Base-by-base conservation (phyloP, 2,329 filamentous ascomycete species). In the Curvularia lunata region DNA sequence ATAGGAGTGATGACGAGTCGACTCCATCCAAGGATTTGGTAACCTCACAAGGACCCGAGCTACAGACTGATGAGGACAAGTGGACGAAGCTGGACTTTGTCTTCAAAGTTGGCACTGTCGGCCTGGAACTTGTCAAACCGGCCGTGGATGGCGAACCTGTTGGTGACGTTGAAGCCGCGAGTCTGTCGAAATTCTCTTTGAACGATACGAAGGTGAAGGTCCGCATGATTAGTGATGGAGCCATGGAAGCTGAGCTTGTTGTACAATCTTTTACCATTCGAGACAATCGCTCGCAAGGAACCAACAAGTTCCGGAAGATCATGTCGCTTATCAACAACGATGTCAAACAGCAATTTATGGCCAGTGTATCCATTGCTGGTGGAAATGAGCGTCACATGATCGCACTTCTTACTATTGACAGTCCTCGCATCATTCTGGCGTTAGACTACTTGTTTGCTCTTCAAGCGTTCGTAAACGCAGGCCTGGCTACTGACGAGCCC, bases 241-340 rank as follows among this genome's bases (percentile, higher is more conserved):
- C 93, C 0, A 78, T 99, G 40, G 95, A 99, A 75, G 92, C 93
- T 2, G 96, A 99, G 73, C 85, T 99, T 6, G 84, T 97, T 34
- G 92, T 99, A 16, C 90, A 95, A 58, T 95, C 94, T 0, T 97
- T 99, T 75, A 97, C 92, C 0, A 97, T 98, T 64, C 86, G 91
- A 54, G 95, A 99, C 75, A 97, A 90, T 62, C 88, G 96, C n/a
- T 88, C 87, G 4, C 86, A 87, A 52, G 93, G 96, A 68, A 91
- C 89, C 5, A 99, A 97, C 81, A 97, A 96, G 73, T 99, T 96
- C 83, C 88, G 92, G 49, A 96, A 94, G 75, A 97, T 99, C 79
- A 98, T 99, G 95, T 93, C 93, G 1, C 88, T 96, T 54, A 92
- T 93, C 71, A 98, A 97, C 77, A 94, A 92, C 67, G 90, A 93